A percentile compares a stretch with the other conserved stretches of the same genome.
phyloP scores from a whole-genome alignment of 352 stramenopile genomes.

The Blastocystis sp. region DNA sequence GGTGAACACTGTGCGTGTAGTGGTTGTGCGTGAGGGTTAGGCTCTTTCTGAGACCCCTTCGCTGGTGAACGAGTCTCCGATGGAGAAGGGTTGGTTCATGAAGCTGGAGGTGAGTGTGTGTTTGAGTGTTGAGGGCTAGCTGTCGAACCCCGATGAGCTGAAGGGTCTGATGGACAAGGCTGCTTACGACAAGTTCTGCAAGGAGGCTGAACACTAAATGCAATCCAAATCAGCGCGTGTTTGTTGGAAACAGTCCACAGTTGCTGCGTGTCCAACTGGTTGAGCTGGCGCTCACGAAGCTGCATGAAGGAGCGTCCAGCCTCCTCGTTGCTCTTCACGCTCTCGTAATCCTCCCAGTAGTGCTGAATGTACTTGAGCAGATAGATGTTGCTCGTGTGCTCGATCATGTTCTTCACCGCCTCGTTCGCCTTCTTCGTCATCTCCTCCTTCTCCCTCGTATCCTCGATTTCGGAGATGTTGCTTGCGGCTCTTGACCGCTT shows the following conservation, averaged over 20 bases:
- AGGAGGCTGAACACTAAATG: conserved; percentile 71
- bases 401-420: conserved; percentile 31
- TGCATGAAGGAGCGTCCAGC: conserved; percentile 1
- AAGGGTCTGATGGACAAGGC: conserved; percentile 70
- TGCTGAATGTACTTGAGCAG: conserved; percentile 63
- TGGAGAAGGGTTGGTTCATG: conserved; percentile 72
- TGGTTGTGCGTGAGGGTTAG: conserved; percentile 17
- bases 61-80: conserved; percentile 71
- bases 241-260: conserved; percentile 43
- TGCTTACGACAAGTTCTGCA: conserved; percentile 71
- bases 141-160: conserved; percentile 69
- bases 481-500: background rate
- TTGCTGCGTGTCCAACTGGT: conserved; percentile 31
- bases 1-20: conserved; percentile 81
- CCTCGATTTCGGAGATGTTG: background rate
- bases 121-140: conserved; percentile 43
- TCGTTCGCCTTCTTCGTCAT: conserved; percentile 27
- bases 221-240: conserved; percentile 5
- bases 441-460: conserved; percentile 3
- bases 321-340: conserved; percentile 47
- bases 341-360: conserved; percentile 64
- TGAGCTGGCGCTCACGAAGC: conserved; percentile 11
- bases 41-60: conserved; percentile 69
- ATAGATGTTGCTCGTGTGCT: conserved; percentile 17
- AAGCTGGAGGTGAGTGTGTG: conserved; percentile 68